phyloP scores from a whole-genome alignment of 2,329 filamentous ascomycete species.

The Penicillium sp. region DNA sequence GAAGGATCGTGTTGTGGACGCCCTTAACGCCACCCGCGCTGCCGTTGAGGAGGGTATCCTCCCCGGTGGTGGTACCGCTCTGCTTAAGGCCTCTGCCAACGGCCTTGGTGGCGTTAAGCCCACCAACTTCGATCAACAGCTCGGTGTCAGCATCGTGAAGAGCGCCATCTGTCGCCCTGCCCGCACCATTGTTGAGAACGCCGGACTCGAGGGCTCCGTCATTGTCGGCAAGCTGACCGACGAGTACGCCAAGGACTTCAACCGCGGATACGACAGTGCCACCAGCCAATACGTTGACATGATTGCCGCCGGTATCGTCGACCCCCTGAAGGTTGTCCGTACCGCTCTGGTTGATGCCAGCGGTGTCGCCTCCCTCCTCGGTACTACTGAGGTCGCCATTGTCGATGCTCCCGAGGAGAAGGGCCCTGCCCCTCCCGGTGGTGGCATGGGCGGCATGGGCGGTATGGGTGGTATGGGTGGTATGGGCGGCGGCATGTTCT shows the following conservation, averaged over 20 bases:
- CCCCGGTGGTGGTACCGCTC: conserved; percentile 94
- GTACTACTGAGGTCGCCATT: conserved; percentile 97
- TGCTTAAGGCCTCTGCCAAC: conserved; percentile 94
- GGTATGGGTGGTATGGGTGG: conserved; percentile 62
- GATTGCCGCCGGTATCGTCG: conserved; percentile 94
- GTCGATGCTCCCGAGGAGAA: conserved; percentile 96
- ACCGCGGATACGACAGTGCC: conserved; percentile 94
- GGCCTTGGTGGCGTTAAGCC: conserved; percentile 79
- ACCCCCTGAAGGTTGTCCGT: conserved; percentile 98
- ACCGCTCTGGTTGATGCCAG: conserved; percentile 92
- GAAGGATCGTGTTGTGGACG: conserved; percentile 99
- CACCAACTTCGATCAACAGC: conserved; percentile 97
- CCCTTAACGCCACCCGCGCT: conserved; percentile 94
- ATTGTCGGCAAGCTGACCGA: conserved; percentile 97
- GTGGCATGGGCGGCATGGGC: conserved; percentile 52
- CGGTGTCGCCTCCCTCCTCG: conserved; percentile 93
- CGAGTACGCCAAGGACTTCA: conserved; percentile 88
- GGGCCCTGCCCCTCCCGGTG: conserved; percentile 54
- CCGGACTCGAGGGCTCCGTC: conserved; percentile 90
- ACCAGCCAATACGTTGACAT: conserved; percentile 99
- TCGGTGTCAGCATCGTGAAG: conserved; percentile 96
- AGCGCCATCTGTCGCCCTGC: conserved; percentile 95
- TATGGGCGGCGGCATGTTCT: conserved; percentile 65
- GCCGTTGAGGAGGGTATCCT: conserved; percentile 99
- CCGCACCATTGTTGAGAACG: conserved; percentile 95